These are phyloP conservation scores for Hypsizygus marmoreus DNA, from an alignment of 768 basidiomycete genomes.

Conservation along the genomic window DNA sequence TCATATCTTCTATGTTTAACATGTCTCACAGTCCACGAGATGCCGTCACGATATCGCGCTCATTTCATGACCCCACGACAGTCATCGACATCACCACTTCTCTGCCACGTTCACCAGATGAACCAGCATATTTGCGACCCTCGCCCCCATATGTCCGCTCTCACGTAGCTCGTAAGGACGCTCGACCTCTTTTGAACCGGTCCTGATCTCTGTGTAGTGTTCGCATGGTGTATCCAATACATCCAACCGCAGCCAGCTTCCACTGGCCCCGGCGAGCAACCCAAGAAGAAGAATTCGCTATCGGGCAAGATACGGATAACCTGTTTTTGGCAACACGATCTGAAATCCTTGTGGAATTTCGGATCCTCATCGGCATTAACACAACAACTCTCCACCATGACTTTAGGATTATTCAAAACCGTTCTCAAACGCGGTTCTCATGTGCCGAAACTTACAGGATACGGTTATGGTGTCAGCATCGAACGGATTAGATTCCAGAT, in stretches of 20 bases:
- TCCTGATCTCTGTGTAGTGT: constrained; percentile 55
- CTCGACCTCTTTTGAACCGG: constrained; percentile 11
- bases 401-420: constrained; percentile 79
- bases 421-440: constrained; percentile 74
- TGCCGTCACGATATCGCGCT: constrained; percentile 89
- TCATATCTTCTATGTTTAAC: constrained; percentile 2
- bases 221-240: constrained; percentile 93
- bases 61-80: constrained; percentile 77
- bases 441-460: constrained; percentile 74
- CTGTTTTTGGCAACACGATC: constrained; percentile 95
- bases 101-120: constrained; percentile 87
- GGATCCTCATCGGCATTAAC: constrained; percentile 62
- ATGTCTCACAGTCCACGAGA: constrained; percentile 74
- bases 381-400: constrained; percentile 86
- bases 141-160: constrained; percentile 93
- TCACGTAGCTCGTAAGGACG: constrained; percentile 62
- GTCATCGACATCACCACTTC: constrained; percentile 92
- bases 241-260: constrained; percentile 39
- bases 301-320: constrained; percentile 68
- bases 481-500: constrained; percentile 79
- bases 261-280: constrained; percentile 23
- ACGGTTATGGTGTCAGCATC: constrained; percentile 80
- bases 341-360: constrained; percentile 84
- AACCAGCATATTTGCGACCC: constrained; percentile 88
- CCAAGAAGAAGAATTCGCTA: constrained; percentile 34